Evolutionary conservation across 2,329 filamentous ascomycete species (phyloP).

Genomic region (Lasiodiplodia theobromae): DNA sequence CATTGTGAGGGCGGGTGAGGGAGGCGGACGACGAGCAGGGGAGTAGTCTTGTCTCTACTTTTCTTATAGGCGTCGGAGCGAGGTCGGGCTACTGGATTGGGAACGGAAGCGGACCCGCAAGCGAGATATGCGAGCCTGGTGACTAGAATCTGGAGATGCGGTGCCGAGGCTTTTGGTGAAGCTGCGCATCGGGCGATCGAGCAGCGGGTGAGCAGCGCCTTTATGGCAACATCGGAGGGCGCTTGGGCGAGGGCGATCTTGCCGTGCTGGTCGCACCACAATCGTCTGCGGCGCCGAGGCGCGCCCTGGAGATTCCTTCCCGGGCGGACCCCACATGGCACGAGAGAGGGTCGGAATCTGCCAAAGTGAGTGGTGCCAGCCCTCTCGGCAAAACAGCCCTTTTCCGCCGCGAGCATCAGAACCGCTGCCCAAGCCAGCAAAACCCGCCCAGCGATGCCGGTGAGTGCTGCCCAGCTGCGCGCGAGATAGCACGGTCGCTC

Average conservation of each 20-base stretch:
- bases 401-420: conserved; percentile 10
- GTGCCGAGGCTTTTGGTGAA: conserved; percentile 8
- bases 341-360: conserved; percentile 5
- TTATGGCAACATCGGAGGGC: conserved; percentile 10
- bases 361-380: background rate
- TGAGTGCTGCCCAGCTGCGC: conserved; percentile 25
- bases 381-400: conserved; percentile 17
- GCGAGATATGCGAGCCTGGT: conserved; percentile 19
- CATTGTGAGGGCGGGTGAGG: background rate
- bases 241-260: conserved; percentile 24
- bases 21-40: background rate
- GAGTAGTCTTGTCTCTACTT: conserved; percentile 11
- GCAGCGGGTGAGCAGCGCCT: conserved; percentile 15
- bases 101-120: conserved; percentile 26
- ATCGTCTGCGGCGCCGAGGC: conserved; percentile 19
- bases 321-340: conserved; percentile 15
- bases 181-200: conserved; percentile 17
- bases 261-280: conserved; percentile 19
- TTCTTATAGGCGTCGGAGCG: conserved; percentile 22
- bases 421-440: conserved; percentile 3
- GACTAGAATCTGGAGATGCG: conserved; percentile 18
- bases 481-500: background rate
- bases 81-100: conserved; percentile 15
- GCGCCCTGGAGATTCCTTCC: conserved; percentile 8
- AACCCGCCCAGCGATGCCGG: conserved; percentile 30